Base-by-base conservation (phyloP, 441 rosid genomes). In the Cnidoscolus chayamansa region DNA sequence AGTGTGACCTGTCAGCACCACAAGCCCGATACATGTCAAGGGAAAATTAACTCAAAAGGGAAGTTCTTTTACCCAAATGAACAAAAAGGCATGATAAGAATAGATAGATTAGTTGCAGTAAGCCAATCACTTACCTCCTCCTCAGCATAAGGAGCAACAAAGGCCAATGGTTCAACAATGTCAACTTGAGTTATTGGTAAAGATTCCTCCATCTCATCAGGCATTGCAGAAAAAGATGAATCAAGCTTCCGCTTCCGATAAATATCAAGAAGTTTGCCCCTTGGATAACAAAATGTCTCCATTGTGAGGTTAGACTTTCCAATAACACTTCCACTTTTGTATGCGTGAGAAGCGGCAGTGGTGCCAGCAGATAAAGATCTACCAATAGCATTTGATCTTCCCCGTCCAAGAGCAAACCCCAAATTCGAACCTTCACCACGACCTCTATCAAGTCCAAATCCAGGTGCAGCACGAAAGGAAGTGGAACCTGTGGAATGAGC, bases 211-310 rank as follows among this genome's bases (percentile, higher is more conserved):
- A 92, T 89, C 64, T 76, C 84, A 72, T 65, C 81, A 37, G 91
- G 91, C 59, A 84, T 66, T 59, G 69, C 62, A 70, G 76, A 81
- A 71, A 88, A 78, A 40, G 84, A 79, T 49, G 84, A 79, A 75
- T 68, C 81, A 68, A 72, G 68, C 79, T 86, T 92, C 71, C 83
- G 89, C 65, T 63, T 77, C 56, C 98, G 97, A 74, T 92, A 92
- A 71, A 90, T 81, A 80, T 86, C 99, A 79, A 94, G 99, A 63
- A 94, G 88, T 85, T 90, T 94, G 45, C 89, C 93, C 82, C 98
- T 90, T 25, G 90, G 91, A 72, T 92, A 90, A 79, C 82, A 79
- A 76, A 85, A 91, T 31, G 82, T 53, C 60, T 79, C 83, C 37
- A 63, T 65, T 32, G 58, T 25, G 19, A 73, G 32, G 71, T 66